Conservation (phyloP, 2,329 filamentous ascomycete genomes). For the Lasiodiplodia sp. region DNA sequence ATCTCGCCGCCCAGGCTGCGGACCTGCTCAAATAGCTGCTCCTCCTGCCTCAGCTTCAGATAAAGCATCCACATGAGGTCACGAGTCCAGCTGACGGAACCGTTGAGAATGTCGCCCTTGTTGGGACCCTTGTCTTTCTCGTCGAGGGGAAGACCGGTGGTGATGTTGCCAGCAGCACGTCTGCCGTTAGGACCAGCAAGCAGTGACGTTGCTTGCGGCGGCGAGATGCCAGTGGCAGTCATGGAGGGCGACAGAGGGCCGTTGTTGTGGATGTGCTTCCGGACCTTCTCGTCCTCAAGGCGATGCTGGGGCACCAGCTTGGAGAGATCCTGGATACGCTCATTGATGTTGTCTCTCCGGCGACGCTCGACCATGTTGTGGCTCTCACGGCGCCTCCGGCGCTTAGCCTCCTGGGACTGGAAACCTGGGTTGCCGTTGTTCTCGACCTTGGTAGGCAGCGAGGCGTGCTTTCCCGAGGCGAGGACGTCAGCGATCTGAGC, state of each 20-base stretch:
- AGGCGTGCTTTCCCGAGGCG: constrained; percentile 81
- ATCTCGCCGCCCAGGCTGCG: constrained; percentile 57
- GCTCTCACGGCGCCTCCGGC: constrained; percentile 87
- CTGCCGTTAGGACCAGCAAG: constrained; percentile 85
- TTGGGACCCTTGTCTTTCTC: constrained; percentile 99
- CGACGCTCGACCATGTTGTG: constrained; percentile 97
- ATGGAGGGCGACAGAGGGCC: constrained; percentile 87
- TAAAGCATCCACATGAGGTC: constrained; percentile 98
- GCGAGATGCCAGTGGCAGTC: constrained; percentile 70
- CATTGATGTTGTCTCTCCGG: constrained; percentile 97
- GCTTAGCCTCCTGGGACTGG: constrained; percentile 91
- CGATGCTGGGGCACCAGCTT: constrained; percentile 91
- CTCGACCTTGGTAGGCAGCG: constrained; percentile 84
- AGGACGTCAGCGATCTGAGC: constrained; percentile 88
- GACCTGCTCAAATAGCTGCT: constrained; percentile 75
- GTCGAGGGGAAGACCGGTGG: constrained; percentile 88
- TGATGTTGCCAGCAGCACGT: constrained; percentile 84
- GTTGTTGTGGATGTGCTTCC: constrained; percentile 92
- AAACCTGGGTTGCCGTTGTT: constrained; percentile 53
- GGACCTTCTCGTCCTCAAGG: constrained; percentile 94
- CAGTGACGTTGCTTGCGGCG: constrained; percentile 83
- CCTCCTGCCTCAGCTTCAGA: constrained; percentile 86
- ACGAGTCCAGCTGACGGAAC: constrained; percentile 94
- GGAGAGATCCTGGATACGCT: constrained; percentile 95
- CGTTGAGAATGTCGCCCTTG: constrained; percentile 98